These are phyloP conservation scores for Auricularia cornea DNA, from an alignment of 768 basidiomycete genomes.

Conservation along the genomic window DNA sequence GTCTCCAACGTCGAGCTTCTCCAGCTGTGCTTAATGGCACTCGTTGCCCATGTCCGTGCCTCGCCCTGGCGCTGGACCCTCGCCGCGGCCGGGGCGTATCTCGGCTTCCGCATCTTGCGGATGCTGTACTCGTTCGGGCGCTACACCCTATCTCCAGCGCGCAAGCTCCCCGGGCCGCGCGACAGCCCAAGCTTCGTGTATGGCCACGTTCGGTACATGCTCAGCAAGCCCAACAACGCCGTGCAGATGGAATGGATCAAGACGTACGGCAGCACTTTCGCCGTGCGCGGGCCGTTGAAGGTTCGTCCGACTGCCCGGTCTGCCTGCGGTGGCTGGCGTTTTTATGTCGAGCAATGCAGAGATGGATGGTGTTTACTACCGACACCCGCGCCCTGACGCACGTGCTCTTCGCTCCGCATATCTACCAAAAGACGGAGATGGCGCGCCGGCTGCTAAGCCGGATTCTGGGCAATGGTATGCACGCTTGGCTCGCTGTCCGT, in stretches of 20 bases:
- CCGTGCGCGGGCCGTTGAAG: too few relatives aligned
- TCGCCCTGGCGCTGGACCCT: not conserved
- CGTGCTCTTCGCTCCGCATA: slow-evolving; percentile 46
- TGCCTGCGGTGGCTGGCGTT: too few relatives aligned
- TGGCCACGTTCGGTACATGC: too few relatives aligned
- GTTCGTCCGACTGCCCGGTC: too few relatives aligned
- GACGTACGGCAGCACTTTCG: too few relatives aligned
- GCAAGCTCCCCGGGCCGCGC: not conserved
- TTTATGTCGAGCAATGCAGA: too few relatives aligned
- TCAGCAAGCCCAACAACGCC: too few relatives aligned
- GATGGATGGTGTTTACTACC: slow-evolving; percentile 38
- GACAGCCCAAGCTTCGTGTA: too few relatives aligned
- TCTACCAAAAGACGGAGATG: slow-evolving; percentile 48
- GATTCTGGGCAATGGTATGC: slow-evolving; percentile 29
- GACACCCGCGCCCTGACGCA: slow-evolving; percentile 60
- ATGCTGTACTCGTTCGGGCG: not conserved
- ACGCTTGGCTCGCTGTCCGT: not conserved
- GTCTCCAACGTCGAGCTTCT: too few relatives aligned
- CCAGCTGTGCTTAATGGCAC: too few relatives aligned
- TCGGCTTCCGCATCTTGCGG: not conserved
- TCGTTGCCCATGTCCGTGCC: not conserved
- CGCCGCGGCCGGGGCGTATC: not conserved
- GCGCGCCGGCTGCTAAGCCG: slow-evolving; percentile 29
- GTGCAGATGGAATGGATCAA: too few relatives aligned
- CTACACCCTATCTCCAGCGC: not conserved